Evolutionary conservation across 2,329 filamentous ascomycete species (phyloP).

Genomic region (Passalora sequoiae): DNA sequence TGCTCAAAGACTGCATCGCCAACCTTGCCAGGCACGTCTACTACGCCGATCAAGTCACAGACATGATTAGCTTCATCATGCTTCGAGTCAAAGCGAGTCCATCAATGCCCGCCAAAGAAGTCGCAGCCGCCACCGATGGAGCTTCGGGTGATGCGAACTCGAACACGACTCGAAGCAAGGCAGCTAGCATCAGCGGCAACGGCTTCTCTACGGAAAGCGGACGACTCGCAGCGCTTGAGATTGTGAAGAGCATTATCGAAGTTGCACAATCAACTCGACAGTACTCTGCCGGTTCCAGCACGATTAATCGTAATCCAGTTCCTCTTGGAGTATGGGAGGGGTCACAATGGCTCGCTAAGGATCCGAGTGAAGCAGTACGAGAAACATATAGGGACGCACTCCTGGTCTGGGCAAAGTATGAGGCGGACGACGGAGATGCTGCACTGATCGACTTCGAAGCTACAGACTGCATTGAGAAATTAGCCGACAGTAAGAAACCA

Average conservation of each 20-base stretch:
- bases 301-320: conserved; percentile 50
- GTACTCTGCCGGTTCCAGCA: conserved; percentile 18
- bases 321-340: conserved; percentile 86
- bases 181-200: conserved; percentile 33
- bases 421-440: conserved; percentile 29
- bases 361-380: conserved; percentile 70
- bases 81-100: conserved; percentile 64
- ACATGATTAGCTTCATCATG: conserved; percentile 83
- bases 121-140: conserved; percentile 7
- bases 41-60: conserved; percentile 90
- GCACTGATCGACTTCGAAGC: conserved; percentile 25
- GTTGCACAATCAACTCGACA: conserved; percentile 59
- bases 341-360: conserved; percentile 87
- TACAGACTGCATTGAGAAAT: conserved; percentile 21
- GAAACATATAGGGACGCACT: conserved; percentile 81
- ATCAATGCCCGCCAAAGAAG: conserved; percentile 16
- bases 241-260: conserved; percentile 74
- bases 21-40: conserved; percentile 91
- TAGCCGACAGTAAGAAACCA: conserved; percentile 19
- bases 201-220: conserved; percentile 61
- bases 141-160: conserved; percentile 11
- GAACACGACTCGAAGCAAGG: conserved; percentile 23
- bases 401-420: conserved; percentile 64
- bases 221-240: conserved; percentile 62
- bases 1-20: conserved; percentile 79